Base-by-base conservation (phyloP, 306 rosid species). In the Gynostemma pentaphyllum region DNA sequence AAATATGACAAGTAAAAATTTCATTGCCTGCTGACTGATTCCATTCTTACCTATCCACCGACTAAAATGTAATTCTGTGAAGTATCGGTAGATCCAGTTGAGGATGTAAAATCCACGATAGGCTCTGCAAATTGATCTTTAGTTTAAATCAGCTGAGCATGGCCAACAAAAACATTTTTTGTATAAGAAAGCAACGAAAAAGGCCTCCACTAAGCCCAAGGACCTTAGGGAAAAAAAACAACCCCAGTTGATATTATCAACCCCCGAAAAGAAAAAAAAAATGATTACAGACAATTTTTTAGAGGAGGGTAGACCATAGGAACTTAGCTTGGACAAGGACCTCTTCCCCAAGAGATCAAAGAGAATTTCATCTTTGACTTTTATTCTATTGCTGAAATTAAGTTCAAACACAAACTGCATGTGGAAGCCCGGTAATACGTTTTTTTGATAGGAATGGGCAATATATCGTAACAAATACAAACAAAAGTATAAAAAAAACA, bases 31-130 rank as follows among this genome's bases (percentile, higher is more conserved):
- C 34, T 28, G 16, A 18, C 7, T 32, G 13, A 40, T 45, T 1
- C 36, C 1, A 11, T 39, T 41, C 66, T 70, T 84, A 92, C 99
- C 84, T 57, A 92, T 86, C 99, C 96, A 82, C 73, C 95, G 74
- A 45, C 67, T 73, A 72, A 88, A 88, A 18, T 64, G 84, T 2
- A 74, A 63, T 70, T 92, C 96, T 0, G 90, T 88, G 77, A 92
- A 19, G 69, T 92, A 84, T 73, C 99, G 99, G 73, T 92, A 92
- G 70, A 92, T 92, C 99, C 99, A 92, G 72, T 92, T 92, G 57
- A 92, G 85, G 61, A 92, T 88, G 87, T 92, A 92, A 64, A 92
- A 77, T 42, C 83, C 96, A 54, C 96, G 99, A 62, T 92, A 92
- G 19, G 95, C 99, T 72, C 96, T 92, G 86, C 81, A 80, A 45